Evolutionary conservation across 805 yeast species (phyloP), one percentile per base, ranked within the genome.

Genomic region (Yamadazyma tumulicola): DNA sequence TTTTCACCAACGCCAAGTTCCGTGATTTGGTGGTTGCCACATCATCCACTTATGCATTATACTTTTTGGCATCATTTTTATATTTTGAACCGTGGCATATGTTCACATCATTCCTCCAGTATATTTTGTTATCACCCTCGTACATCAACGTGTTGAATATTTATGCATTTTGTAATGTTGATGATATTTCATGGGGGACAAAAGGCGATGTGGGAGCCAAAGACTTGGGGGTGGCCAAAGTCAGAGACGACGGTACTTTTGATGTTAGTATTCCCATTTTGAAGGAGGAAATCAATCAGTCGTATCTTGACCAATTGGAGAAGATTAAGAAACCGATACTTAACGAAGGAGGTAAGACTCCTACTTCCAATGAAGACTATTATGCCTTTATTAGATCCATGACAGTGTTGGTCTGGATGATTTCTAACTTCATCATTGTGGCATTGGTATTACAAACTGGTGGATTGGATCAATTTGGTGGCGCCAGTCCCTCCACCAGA

Each of bases 121-220:
- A 73, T 48, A 62, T 72, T 41, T 61, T 73, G 49, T 57, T 73
- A 32, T 69, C 74, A 19, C 77, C 79, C 4, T 61, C 74, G n/a
- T 73, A 72, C 49, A 63, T 71, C 41, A 73, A 73, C 43, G 75
- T 79, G 25, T 60, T 79, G 49, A 78, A 76, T 51, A 80, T 79
- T 31, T 79, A 77, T 54, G 82, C 85, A 1, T 79, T 79, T 53
- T 79, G 83, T 62, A 79, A 79, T 56, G 76, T 79, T 62, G 84
- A 79, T 51, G 85, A 79, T 57, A 74, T 79, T 31, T 79, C 85
- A 2, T 79, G 85, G 85, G 85, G 85, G 39, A 79, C 85, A n/a
- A 79, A 79, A 54, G 85, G 85, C 26, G 75, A 77, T 27, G 66
- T 69, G n/a, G 74, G 82, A 3, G 77, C 77, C 4, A 68, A 60